These are phyloP conservation scores for Blastobotrys robertii DNA, from an alignment of 805 yeast genomes.

Conservation along the genomic window DNA sequence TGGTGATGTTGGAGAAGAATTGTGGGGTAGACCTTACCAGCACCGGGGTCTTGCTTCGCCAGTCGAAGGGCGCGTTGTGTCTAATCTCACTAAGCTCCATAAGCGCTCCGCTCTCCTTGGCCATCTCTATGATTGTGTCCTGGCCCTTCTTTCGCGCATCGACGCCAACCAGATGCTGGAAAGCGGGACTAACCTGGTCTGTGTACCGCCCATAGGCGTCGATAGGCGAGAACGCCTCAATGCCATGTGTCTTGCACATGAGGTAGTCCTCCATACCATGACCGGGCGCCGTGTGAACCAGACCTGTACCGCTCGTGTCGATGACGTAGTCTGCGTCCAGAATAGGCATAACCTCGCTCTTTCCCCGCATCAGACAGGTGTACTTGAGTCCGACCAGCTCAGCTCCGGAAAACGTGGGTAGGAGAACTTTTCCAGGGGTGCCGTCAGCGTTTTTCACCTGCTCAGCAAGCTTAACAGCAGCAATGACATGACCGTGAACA, in stretches of 20 bases:
- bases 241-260: slow-evolving; percentile 47
- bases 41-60: slow-evolving; percentile 96
- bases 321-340: slow-evolving; percentile 78
- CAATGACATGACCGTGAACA: slow-evolving; percentile 40
- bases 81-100: slow-evolving; percentile 39
- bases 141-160: slow-evolving; percentile 58
- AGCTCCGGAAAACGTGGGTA: slow-evolving; percentile 33
- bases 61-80: slow-evolving; percentile 93
- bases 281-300: slow-evolving; percentile 96
- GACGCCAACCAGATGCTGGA: slow-evolving; percentile 39
- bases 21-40: slow-evolving; percentile 92
- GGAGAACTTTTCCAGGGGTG: slow-evolving; percentile 9
- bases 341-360: slow-evolving; percentile 40
- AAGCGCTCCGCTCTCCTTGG: slow-evolving; percentile 38
- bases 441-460: slow-evolving; percentile 21
- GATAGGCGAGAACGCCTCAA: slow-evolving; percentile 67
- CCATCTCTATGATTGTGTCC: slow-evolving; percentile 32
- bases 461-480: slow-evolving; percentile 43
- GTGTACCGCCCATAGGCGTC: slow-evolving; percentile 65
- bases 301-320: slow-evolving; percentile 77
- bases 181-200: slow-evolving; percentile 1
- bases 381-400: slow-evolving; percentile 38
- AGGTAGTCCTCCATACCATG: slow-evolving; percentile 93
- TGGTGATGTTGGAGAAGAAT: slow-evolving; percentile 85
- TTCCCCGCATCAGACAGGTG: slow-evolving; percentile 42